Percentiles rank a stretch among this genome's conserved stretches.
Evolutionary conservation across 768 basidiomycete species (phyloP).

Genomic region (Hemileccinum rubropunctum): DNA sequence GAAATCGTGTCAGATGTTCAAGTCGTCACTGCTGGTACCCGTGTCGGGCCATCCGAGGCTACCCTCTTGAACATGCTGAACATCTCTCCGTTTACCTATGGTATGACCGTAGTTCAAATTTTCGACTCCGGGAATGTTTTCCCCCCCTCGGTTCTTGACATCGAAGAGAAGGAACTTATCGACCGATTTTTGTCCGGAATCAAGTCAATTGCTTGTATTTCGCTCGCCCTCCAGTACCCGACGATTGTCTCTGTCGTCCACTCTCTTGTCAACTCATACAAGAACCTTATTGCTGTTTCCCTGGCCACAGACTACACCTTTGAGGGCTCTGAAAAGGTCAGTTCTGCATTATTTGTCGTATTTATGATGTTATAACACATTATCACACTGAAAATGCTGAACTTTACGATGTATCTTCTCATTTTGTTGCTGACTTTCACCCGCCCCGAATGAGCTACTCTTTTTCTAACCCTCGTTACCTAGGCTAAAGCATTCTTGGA

Average conservation of each 20-base stretch:
- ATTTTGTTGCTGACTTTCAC: conserved; percentile 30
- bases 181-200: conserved; percentile 91
- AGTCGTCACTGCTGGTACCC: conserved; percentile 88
- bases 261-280: conserved; percentile 98
- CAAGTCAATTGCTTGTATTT: conserved; percentile 94
- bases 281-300: conserved; percentile 91
- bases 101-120: conserved; percentile 97
- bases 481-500: conserved; percentile 95
- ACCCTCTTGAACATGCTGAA: conserved; percentile 99
- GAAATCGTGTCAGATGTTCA: conserved; percentile 98
- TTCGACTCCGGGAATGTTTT: conserved; percentile 93
- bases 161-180: conserved; percentile 88
- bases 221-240: conserved; percentile 93
- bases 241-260: conserved; percentile 92
- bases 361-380: conserved; percentile 30
- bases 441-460: neutral
- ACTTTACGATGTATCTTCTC: conserved; percentile 39
- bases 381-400: conserved; percentile 88
- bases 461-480: conserved; percentile 8
- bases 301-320: conserved; percentile 93
- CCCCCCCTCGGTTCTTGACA: conserved; percentile 85
- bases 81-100: conserved; percentile 99
- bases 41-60: conserved; percentile 96
- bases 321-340: conserved; percentile 89
- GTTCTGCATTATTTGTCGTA: conserved; percentile 21